Percentiles rank a stretch among this genome's conserved stretches.
Conservation (phyloP, 306 rosid species). For the Mimosa pudica region DNA sequence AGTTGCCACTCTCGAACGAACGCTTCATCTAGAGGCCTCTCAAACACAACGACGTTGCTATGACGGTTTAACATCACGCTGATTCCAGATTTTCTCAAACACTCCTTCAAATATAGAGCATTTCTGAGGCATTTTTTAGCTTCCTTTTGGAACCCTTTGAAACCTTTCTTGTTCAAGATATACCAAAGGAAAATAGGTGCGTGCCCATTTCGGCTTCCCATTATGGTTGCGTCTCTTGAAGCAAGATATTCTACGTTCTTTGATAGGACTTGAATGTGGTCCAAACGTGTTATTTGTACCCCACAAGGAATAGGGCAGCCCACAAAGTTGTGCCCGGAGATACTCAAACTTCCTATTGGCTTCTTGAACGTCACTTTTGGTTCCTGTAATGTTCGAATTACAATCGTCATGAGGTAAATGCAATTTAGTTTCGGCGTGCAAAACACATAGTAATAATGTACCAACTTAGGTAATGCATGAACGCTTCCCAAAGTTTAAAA, state of each 20-base stretch:
- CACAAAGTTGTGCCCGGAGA: conserved; percentile 61
- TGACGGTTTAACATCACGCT: conserved; percentile 60
- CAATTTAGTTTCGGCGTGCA: too few relatives aligned
- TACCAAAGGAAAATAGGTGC: conserved; percentile 67
- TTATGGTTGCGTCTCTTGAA: conserved; percentile 62
- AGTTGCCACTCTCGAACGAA: conserved; percentile 55
- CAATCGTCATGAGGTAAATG: too few relatives aligned
- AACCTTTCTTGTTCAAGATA: conserved; percentile 39
- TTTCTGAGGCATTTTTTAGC: too few relatives aligned
- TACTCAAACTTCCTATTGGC: conserved; percentile 63
- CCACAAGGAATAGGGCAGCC: conserved; percentile 69
- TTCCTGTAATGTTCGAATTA: conserved; percentile 37
- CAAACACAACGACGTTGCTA: conserved; percentile 60
- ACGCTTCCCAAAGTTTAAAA: too few relatives aligned
- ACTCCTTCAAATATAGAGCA: conserved; percentile 35
- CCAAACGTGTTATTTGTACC: conserved; percentile 57
- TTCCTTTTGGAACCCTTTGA: too few relatives aligned
- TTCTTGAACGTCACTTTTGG: conserved; percentile 57
- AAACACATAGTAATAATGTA: too few relatives aligned
- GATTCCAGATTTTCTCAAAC: conserved; percentile 47
- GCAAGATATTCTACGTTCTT: conserved; percentile 58
- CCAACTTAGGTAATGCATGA: too few relatives aligned
- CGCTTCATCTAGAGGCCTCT: conserved; percentile 54
- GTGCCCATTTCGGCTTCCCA: conserved; percentile 63
- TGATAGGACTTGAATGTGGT: conserved; percentile 48